Evolutionary conservation across 2,329 filamentous ascomycete genomes (phyloP).

Genomic region (Hypomyces rosellus): DNA sequence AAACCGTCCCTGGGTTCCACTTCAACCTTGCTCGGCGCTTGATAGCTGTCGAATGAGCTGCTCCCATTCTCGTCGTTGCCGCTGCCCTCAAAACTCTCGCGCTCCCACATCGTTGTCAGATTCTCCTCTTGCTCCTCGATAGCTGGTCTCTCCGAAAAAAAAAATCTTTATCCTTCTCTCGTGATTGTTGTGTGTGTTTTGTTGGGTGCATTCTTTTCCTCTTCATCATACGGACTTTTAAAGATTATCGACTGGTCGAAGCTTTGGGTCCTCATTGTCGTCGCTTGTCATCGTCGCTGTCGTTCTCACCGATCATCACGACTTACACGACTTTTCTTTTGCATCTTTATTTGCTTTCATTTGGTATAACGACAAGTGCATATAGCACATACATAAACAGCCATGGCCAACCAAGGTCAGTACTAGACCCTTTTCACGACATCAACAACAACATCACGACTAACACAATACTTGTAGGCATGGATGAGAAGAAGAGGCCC

Average conservation of each 20-base stretch:
- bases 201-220: not conserved
- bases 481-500: slow-evolving; percentile 52
- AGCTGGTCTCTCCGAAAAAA: slow-evolving; percentile 48
- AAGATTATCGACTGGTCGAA: not conserved
- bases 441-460: not conserved
- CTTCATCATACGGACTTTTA: not conserved
- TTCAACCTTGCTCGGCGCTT: slow-evolving; percentile 32
- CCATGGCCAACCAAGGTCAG: slow-evolving; percentile 37
- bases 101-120: slow-evolving; percentile 33
- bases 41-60: slow-evolving; percentile 25
- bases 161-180: slow-evolving; percentile 22
- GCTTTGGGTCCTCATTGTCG: not conserved
- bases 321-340: slow-evolving; percentile 5
- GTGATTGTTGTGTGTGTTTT: slow-evolving; percentile 24
- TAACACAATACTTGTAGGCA: slow-evolving; percentile 17
- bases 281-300: not conserved
- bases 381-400: not conserved
- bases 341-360: not conserved
- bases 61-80: slow-evolving; percentile 20
- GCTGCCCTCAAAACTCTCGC: slow-evolving; percentile 45
- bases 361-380: too few species aligned
- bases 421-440: slow-evolving; percentile 6
- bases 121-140: slow-evolving; percentile 34
- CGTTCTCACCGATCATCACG: not conserved
- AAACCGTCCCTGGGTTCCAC: slow-evolving; percentile 20